A percentile compares a stretch with the other conserved stretches of the same genome.
Conservation (phyloP, 1,284 basidiomycete genomes). For the Omphalotus olearius region DNA sequence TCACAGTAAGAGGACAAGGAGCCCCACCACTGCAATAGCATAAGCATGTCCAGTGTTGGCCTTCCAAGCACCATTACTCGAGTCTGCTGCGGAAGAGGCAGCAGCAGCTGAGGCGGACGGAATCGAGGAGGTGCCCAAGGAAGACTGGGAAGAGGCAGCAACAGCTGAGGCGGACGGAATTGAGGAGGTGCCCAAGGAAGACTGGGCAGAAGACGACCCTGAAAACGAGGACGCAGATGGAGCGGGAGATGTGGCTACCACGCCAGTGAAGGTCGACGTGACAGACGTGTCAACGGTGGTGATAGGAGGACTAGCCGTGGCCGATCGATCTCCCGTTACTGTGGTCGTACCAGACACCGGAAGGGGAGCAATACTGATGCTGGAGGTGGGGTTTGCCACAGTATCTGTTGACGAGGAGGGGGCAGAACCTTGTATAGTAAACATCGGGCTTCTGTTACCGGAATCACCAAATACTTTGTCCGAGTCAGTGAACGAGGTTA, state of each 20-base stretch:
- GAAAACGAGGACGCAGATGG: not conserved
- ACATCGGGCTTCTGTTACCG: constrained; percentile 41
- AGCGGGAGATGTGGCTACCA: not conserved
- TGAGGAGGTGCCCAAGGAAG: too few species aligned
- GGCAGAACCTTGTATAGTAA: constrained; percentile 30
- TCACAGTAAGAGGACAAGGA: constrained; percentile 3
- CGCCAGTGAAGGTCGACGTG: not conserved
- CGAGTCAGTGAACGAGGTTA: constrained; percentile 4
- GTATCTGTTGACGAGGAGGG: constrained; percentile 3
- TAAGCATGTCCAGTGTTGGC: not conserved
- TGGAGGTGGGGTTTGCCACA: not conserved
- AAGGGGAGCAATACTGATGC: too few species aligned
- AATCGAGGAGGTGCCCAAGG: too few species aligned
- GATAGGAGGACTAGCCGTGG: too few species aligned
- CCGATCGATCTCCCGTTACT: too few species aligned
- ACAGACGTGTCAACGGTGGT: not conserved
- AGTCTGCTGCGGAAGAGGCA: not conserved
- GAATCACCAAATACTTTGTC: constrained; percentile 35
- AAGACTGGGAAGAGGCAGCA: too few species aligned
- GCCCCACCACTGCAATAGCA: not conserved
- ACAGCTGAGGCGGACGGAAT: constrained; percentile 2
- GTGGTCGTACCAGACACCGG: too few species aligned
- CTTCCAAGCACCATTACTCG: constrained; percentile 3
- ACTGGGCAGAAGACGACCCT: too few species aligned
- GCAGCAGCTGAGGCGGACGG: constrained; percentile 5